Evolutionary conservation across 2,329 filamentous ascomycete species (phyloP), one percentile per base, ranked within the genome.

Genomic region (Mycocentrospora acerina): DNA sequence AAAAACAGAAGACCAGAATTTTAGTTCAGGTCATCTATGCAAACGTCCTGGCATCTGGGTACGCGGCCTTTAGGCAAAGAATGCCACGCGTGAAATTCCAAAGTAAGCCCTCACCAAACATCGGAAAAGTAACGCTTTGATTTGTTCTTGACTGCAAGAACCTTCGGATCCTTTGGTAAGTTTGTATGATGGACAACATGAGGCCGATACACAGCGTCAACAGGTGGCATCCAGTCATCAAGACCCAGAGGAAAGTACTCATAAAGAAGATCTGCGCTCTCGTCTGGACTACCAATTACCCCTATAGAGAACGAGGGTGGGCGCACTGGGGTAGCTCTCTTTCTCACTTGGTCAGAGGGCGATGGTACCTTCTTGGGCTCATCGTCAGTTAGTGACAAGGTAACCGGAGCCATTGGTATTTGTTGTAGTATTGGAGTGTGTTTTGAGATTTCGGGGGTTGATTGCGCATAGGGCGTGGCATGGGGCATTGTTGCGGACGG

Each of bases 181-280:
- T 73, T 75, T 14, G 87, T 91, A 63, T 96, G 90, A 68, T 97
- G 91, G 3, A 96, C 90, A 12, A 95, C 88, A 64, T 96, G 90
- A 5, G 90, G 91, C 32, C 89, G 77, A 64, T 95, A 95, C 12
- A 95, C 85, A 4, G 89, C 89, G 66, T 95, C 89, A 3, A 94
- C 88, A 1, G 88, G 89, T 2, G 86, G 86, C 80, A 90, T 89
- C 86, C 86, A 96, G 60, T 96, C 90, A 64, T 96, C 90, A 42
- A 95, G 71, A 32, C 86, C 90, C 12, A 97, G 75, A 0, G 90
- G 90, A 50, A 97, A 96, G 62, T 97, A 96, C 69, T 97, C 90
- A 62, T 96, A 96, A 13, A 96, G 72, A 50, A 90, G 73, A 67
- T 96, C 90, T 1, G 84, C 84, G 53, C 85, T 85, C 55, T 95